These are phyloP conservation scores for Linum lewisii DNA, from an alignment of 345 rosid species.

Conservation along the genomic window DNA sequence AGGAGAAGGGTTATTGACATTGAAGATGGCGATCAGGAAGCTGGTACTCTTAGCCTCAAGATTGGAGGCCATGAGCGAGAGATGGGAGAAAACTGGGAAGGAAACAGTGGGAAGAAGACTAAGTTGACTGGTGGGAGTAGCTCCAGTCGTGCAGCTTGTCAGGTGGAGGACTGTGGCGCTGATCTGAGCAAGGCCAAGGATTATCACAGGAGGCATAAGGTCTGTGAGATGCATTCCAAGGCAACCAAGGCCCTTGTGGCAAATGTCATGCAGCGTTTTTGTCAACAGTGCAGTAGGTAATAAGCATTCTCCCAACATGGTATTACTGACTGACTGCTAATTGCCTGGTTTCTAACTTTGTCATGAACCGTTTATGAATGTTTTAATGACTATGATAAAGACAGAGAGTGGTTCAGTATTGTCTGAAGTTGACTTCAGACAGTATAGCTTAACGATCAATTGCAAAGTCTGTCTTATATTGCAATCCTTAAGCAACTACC, in stretches of 20 bases:
- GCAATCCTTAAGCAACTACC: too few species aligned
- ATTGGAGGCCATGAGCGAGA: constrained; percentile 58
- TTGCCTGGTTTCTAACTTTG: too few species aligned
- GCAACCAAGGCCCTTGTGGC: constrained; percentile 82
- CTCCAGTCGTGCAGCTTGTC: constrained; percentile 66
- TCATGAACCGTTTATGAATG: not conserved
- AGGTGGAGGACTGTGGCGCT: constrained; percentile 89
- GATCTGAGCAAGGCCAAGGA: constrained; percentile 91
- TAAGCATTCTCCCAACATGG: constrained; percentile 17
- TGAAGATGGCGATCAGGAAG: constrained; percentile 40
- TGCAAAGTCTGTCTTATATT: too few species aligned
- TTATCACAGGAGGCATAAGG: constrained; percentile 94
- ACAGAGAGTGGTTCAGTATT: not conserved
- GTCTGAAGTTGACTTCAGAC: not conserved
- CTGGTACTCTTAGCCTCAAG: constrained; percentile 55
- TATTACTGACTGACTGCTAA: too few species aligned
- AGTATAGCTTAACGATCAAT: not conserved
- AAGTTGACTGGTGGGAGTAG: constrained; percentile 43
- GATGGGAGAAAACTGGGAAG: constrained; percentile 45
- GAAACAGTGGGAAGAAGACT: constrained; percentile 56
- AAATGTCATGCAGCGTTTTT: constrained; percentile 87
- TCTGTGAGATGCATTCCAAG: constrained; percentile 94
- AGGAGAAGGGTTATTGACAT: constrained; percentile 62
- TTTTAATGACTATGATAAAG: not conserved
- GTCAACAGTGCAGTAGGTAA: constrained; percentile 99